These are phyloP conservation scores for Silene uniflora DNA, from an alignment of 148 eudicot genomes.

Conservation along the genomic window DNA sequence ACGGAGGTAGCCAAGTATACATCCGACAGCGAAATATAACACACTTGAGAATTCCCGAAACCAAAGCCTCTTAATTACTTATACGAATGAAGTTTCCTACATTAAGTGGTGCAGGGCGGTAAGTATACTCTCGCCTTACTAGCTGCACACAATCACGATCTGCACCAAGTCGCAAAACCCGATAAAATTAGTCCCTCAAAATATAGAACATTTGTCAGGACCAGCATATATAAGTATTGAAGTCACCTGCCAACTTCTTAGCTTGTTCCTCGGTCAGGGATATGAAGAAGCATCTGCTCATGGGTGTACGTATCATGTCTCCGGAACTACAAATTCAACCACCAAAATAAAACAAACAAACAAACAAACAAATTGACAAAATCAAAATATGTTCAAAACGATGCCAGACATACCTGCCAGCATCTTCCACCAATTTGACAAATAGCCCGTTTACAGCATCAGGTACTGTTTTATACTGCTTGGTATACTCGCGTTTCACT, in stretches of 20 bases:
- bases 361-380: not conserved
- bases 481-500: not conserved
- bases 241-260: not conserved
- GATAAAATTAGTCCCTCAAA: too few species aligned
- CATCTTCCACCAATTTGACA: not conserved
- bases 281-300: not conserved
- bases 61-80: too few species aligned
- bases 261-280: not conserved
- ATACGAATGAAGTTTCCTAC: too few species aligned
- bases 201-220: too few species aligned
- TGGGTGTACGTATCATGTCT: not conserved
- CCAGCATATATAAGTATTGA: too few species aligned
- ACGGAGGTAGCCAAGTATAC: too few species aligned
- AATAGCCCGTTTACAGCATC: not conserved
- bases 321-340: not conserved
- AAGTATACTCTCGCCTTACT: not conserved
- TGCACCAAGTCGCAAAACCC: not conserved
- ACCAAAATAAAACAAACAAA: not conserved
- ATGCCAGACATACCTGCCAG: not conserved
- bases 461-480: not conserved
- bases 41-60: too few species aligned
- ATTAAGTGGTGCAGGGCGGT: not conserved
- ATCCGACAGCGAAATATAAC: too few species aligned
- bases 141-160: not conserved
- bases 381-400: not conserved